Evolutionary conservation across 352 stramenopile species (phyloP).

Genomic region (Globisporangium radiosum): DNA sequence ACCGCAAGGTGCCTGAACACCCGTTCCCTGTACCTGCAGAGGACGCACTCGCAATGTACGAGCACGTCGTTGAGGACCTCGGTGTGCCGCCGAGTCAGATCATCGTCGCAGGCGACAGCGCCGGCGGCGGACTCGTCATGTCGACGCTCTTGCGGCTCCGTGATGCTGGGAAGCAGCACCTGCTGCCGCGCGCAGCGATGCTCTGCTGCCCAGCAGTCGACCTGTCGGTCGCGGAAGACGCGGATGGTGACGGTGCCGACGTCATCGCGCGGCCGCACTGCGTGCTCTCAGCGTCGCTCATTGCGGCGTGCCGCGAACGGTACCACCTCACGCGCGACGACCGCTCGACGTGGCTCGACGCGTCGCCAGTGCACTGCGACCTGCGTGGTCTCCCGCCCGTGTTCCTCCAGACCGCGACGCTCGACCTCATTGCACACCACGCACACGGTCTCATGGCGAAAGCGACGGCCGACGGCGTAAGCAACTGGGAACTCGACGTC

Average conservation of each 20-base stretch:
- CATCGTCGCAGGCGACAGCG: constrained; percentile 43
- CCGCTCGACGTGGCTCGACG: constrained; percentile 8
- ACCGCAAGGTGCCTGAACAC: constrained; percentile 40
- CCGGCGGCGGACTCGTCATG: constrained; percentile 35
- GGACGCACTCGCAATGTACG: constrained; percentile 31
- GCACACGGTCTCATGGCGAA: constrained; percentile 10
- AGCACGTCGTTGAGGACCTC: constrained; percentile 27
- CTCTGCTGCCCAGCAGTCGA: constrained; percentile 18
- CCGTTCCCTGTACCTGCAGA: constrained; percentile 28
- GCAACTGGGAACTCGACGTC: constrained; percentile 27
- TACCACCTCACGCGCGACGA: constrained; percentile 11
- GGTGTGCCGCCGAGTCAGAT: constrained; percentile 24
- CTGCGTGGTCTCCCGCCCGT: constrained; percentile 25
- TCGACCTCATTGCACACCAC: too few relatives aligned
- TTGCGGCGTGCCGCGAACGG: constrained; percentile 2
- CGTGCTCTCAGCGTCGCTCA: constrained; percentile 11
- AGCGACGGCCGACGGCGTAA: constrained; percentile 11
- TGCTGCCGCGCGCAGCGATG: constrained; percentile 23
- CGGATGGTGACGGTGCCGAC: constrained; percentile 4
- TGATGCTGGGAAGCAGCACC: constrained; percentile 5
- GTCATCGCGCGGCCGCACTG: constrained; percentile 10
- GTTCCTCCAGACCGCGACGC: constrained; percentile 25
- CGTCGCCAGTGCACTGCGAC: constrained; percentile 18
- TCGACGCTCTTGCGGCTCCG: constrained; percentile 37
- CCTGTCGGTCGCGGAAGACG: constrained; percentile 12